These are phyloP conservation scores for Monotropa hypopitys DNA, from an alignment of 179 eudicot species.

Conservation along the genomic window DNA sequence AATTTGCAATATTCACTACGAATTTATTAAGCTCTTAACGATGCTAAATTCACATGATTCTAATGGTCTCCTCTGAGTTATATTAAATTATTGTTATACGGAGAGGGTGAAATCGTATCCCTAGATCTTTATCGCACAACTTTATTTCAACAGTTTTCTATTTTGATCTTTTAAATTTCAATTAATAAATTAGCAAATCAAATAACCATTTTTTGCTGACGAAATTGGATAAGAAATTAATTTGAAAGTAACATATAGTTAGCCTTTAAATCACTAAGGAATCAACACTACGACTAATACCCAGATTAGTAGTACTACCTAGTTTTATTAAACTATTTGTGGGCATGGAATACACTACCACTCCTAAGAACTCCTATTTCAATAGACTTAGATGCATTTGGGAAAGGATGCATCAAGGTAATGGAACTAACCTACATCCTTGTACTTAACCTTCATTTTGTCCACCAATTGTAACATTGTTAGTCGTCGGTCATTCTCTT, in stretches of 20 bases:
- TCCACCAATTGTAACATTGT: slow-evolving; percentile 91
- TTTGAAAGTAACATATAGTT: not conserved
- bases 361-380: not conserved
- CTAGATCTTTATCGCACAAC: not conserved
- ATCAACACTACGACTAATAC: not conserved
- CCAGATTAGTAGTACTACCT: not conserved
- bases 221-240: not conserved
- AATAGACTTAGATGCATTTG: not conserved
- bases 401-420: slow-evolving; percentile 6
- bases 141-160: not conserved
- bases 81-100: not conserved
- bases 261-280: not conserved
- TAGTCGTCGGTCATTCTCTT: slow-evolving; percentile 63
- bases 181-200: not conserved
- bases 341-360: not conserved
- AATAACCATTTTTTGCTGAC: not conserved
- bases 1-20: not conserved
- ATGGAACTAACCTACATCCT: slow-evolving; percentile 45
- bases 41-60: not conserved
- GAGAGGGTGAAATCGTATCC: not conserved
- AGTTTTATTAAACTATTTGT: not conserved
- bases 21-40: too few relatives aligned
- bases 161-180: not conserved
- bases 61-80: not conserved
- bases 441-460: slow-evolving; percentile 67